Base-by-base conservation (phyloP, 208 protist species). In the Endotrypanum monterogeii region DNA sequence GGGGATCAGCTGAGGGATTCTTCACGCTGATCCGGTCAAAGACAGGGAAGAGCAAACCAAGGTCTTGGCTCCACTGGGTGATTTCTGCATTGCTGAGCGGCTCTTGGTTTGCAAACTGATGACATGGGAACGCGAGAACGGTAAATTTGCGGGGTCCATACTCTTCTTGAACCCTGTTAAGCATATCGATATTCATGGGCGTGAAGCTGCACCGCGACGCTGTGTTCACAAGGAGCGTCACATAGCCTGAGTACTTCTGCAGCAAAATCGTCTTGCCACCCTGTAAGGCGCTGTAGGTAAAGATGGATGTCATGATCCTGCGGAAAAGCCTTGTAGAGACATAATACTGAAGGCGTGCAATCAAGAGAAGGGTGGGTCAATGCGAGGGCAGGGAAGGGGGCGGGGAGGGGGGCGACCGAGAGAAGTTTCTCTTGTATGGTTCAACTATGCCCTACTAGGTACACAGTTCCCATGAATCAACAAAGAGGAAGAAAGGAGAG, bases 81-180 rank as follows among this genome's bases (percentile, higher is more conserved):
- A 94, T 73, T 20, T 91, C 83, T 1, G 78, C 61, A 58, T 82
- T 77, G 56, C 23, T 75, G 32, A 89, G 76, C 41, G 84, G 86
- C 65, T 94, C 89, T 61, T 94, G 89, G 44, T 88, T 85, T 1
- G 84, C 89, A 58, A 94, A 94, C 66, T 91, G 86, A 11, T 76
- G 37, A 60, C 85, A 91, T 3, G 89, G 89, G 63, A 91, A 94
- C 5, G 83, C 86, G 4, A 94, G 78, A 5, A 94, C 77, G 23
- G 80, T 90, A 37, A 91, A 84, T 16, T 67, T 76, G 0, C 66
- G 61, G 18, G 55, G 32, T 5, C 28, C 73, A 28, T 85, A 94
- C 23, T 28, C 67, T 14, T 71, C 39, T 55, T 91, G 87, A 5
- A 91, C 67, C 0, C 71, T 57, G 60, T 85, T 88, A n/a, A 94